Conservation (phyloP, 2,329 filamentous ascomycete species). For the Fusarium pseudonygamai region DNA sequence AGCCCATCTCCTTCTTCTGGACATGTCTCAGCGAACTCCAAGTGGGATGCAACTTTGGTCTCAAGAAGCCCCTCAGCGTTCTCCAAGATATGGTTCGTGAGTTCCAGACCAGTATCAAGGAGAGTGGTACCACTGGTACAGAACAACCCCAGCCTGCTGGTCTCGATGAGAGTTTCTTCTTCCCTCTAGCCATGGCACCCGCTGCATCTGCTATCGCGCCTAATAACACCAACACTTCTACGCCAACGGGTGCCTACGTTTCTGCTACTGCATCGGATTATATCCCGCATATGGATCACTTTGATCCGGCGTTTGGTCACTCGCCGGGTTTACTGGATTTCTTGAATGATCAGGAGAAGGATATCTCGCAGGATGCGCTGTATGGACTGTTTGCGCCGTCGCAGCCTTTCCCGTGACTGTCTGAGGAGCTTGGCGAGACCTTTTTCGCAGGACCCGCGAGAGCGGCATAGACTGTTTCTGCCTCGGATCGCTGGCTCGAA, state of each 20-base stretch:
- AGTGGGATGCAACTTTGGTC: conserved; percentile 49
- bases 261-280: conserved; percentile 29
- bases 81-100: conserved; percentile 48
- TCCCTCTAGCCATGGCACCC: conserved; percentile 41
- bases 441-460: conserved; percentile 24
- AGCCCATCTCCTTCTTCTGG: conserved; percentile 52
- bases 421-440: conserved; percentile 31
- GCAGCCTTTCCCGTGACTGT: conserved; percentile 44
- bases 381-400: conserved; percentile 46
- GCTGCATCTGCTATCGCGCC: conserved; percentile 11
- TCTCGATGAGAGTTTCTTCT: conserved; percentile 46
- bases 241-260: conserved; percentile 34
- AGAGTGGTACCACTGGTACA: conserved; percentile 33
- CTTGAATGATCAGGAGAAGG: conserved; percentile 45
- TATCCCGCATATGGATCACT: conserved; percentile 39
- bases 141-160: conserved; percentile 37
- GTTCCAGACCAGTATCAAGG: conserved; percentile 45
- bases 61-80: conserved; percentile 49
- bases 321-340: conserved; percentile 43
- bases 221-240: conserved; percentile 5
- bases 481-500: background rate
- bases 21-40: conserved; percentile 48
- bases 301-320: conserved; percentile 38
- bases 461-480: conserved; percentile 11
- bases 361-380: conserved; percentile 45